These are phyloP conservation scores for Paecilomyces fulvus DNA, from an alignment of 2,329 filamentous ascomycete species.

Conservation along the genomic window DNA sequence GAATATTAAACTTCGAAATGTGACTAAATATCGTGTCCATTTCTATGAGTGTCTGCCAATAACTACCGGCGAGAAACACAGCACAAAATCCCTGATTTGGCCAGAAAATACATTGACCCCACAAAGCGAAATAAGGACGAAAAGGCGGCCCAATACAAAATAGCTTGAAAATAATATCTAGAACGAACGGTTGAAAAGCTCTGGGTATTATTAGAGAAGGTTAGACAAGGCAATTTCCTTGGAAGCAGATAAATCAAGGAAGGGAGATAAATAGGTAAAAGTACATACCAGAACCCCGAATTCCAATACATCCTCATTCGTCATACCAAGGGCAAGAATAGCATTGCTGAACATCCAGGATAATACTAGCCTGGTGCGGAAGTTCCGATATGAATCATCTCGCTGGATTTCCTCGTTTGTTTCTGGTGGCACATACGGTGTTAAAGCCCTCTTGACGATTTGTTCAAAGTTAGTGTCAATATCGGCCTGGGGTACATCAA, in stretches of 20 bases:
- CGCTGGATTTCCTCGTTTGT: slow-evolving; percentile 75
- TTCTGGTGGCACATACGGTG: slow-evolving; percentile 67
- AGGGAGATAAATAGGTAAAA: slow-evolving; percentile 48
- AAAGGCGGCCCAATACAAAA: slow-evolving; percentile 63
- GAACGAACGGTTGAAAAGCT: no score
- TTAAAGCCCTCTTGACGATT: slow-evolving; percentile 87
- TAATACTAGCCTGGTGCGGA: slow-evolving; percentile 93
- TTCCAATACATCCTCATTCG: slow-evolving; percentile 72
- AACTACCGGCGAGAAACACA: slow-evolving; percentile 73
- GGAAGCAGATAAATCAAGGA: no score
- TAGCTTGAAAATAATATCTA: slow-evolving; percentile 53
- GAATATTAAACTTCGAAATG: no score
- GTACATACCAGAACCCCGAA: slow-evolving; percentile 79
- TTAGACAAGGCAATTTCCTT: no score
- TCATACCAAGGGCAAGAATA: slow-evolving; percentile 75
- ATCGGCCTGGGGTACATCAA: slow-evolving; percentile 93
- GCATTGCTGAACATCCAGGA: slow-evolving; percentile 95
- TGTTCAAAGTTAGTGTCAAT: slow-evolving; percentile 96
- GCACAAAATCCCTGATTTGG: slow-evolving; percentile 90
- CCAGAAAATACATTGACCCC: slow-evolving; percentile 55
- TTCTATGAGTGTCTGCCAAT: no score
- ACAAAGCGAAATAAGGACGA: no score
- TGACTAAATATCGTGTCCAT: no score
- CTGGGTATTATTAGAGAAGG: no score
- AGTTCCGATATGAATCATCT: slow-evolving; percentile 98